Evolutionary conservation across 805 yeast genomes (phyloP).

Genomic region (Clavispora santaluciae): DNA sequence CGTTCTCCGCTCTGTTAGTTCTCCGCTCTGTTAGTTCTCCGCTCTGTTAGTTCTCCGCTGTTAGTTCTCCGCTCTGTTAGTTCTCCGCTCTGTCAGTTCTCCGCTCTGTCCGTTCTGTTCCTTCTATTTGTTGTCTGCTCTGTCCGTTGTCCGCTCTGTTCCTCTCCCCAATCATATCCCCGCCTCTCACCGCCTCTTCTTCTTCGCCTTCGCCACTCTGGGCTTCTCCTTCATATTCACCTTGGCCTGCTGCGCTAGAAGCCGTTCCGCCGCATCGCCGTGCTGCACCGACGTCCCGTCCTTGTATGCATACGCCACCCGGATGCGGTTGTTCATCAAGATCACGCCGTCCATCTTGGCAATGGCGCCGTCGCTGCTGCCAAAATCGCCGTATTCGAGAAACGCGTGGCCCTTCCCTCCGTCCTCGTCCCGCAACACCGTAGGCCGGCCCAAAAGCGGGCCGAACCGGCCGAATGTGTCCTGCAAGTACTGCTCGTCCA

Average conservation of each 20-base stretch:
- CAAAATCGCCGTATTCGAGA: slow-evolving; percentile 59
- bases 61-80: no score
- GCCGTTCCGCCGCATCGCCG: slow-evolving; percentile 76
- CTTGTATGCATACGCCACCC: slow-evolving; percentile 68
- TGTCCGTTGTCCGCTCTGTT: no score
- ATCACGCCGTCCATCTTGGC: slow-evolving; percentile 61
- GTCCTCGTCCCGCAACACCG: slow-evolving; percentile 44
- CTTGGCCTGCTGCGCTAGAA: slow-evolving; percentile 61
- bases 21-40: no score
- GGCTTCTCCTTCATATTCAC: slow-evolving; percentile 21
- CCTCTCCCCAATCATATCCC: no score
- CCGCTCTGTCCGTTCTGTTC: no score
- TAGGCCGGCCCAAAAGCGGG: slow-evolving; percentile 44
- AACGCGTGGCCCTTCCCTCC: slow-evolving; percentile 62
- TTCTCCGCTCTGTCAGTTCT: no score
- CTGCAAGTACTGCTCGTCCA: slow-evolving; percentile 52
- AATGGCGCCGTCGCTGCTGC: slow-evolving; percentile 67
- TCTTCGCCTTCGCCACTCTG: neutral
- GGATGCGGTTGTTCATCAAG: slow-evolving; percentile 60
- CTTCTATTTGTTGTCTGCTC: no score
- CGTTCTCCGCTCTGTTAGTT: no score
- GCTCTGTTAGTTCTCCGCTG: no score
- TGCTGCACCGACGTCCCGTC: slow-evolving; percentile 50
- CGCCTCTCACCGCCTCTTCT: neutral
- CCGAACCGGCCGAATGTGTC: slow-evolving; percentile 72